Base-by-base conservation (phyloP, 352 stramenopile genomes). In the Pilasporangium apinafurcum region DNA sequence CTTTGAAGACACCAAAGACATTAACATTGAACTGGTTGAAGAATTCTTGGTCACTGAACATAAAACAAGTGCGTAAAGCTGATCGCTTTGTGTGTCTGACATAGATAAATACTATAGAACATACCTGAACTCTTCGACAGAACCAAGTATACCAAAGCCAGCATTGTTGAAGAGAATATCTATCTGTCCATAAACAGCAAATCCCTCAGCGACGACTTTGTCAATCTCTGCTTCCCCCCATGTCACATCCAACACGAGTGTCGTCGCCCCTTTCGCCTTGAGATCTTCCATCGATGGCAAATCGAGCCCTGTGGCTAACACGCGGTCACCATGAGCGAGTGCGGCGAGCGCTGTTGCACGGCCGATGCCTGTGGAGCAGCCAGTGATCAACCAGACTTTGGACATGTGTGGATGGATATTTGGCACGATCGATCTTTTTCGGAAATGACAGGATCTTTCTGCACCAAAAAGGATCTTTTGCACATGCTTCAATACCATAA, bases 111-210 rank as follows among this genome's bases (percentile, higher is more conserved):
- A n/a, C n/a, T n/a, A n/a, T n/a, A n/a, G n/a, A n/a, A n/a, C n/a
- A n/a, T n/a, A 63, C 56, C 55, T 70, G 53, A 51, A 65, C 48
- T 75, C 60, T 30, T 75, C 63, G 25, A 75, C 53, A 7, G 50
- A 57, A 6, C 65, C 65, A 33, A 57, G 35, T 16, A 66, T 43
- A 17, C 53, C 30, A 33, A 68, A 65, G 27, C 50, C 65, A 18
- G 61, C 61, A 41, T 76, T 76, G 41, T 76, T 72, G 14, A 72
- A 56, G 18, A 76, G 39, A 12, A 73, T 43, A 40, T 72, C 59
- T 40, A 72, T 56, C 8, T 38, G 50, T 8, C 58, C 65, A 18
- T 62, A 56, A 34, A 59, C 34, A 2, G 20, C 40, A 21, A 65
- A 18, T 13, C 56, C 52, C 4, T 44, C 14, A 5, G 37, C 37